Conservation (phyloP, 345 rosid genomes). For the Kandelia obovata region DNA sequence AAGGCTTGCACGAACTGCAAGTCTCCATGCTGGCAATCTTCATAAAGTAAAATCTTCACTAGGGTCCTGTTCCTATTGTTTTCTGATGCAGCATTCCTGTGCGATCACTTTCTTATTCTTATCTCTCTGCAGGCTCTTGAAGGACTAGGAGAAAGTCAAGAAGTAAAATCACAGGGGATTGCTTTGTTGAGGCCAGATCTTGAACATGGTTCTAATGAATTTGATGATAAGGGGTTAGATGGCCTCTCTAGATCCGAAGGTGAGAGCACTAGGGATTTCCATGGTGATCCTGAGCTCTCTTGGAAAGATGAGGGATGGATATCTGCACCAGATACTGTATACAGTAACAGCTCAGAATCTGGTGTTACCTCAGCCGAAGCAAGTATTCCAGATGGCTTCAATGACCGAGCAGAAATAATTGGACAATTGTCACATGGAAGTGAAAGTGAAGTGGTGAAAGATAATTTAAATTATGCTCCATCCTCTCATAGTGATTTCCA, state of each 20-base stretch:
- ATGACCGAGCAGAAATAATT: constrained; percentile 32
- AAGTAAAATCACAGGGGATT: constrained; percentile 52
- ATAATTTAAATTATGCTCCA: constrained; percentile 21
- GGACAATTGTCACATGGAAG: constrained; percentile 27
- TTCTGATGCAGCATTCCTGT: neutral
- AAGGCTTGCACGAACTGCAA: constrained; percentile 80
- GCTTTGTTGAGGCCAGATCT: constrained; percentile 49
- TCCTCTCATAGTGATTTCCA: constrained; percentile 39
- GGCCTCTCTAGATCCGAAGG: constrained; percentile 39
- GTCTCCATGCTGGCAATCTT: constrained; percentile 83
- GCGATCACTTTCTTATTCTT: constrained; percentile 6
- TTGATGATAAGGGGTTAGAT: constrained; percentile 40
- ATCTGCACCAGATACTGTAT: constrained; percentile 77
- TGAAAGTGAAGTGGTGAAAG: constrained; percentile 21
- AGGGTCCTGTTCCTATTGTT: constrained; percentile 10
- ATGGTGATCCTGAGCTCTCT: constrained; percentile 33
- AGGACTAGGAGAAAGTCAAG: constrained; percentile 70
- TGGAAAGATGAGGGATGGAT: constrained; percentile 65
- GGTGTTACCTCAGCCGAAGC: constrained; percentile 37
- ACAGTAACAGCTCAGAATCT: constrained; percentile 52
- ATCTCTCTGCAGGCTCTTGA: constrained; percentile 54
- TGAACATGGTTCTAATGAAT: constrained; percentile 38
- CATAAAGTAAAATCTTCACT: constrained; percentile 52
- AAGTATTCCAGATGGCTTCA: constrained; percentile 35
- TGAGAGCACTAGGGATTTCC: constrained; percentile 38